phyloP scores from a whole-genome alignment of 2,329 filamentous ascomycete genomes.

The Ophiostoma montium region DNA sequence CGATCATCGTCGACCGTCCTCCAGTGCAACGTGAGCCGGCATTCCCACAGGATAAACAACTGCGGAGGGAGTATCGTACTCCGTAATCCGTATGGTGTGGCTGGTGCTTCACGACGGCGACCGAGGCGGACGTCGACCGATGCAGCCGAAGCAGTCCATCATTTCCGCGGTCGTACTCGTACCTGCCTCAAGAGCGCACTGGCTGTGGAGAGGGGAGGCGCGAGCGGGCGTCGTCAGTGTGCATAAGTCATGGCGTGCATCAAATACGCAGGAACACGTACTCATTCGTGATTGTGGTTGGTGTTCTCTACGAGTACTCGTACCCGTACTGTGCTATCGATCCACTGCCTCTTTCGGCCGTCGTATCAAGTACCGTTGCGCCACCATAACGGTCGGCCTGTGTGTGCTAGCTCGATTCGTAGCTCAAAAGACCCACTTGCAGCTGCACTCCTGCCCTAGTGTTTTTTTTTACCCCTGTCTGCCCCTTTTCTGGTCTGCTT shows the following conservation, averaged over 20 bases:
- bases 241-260: neutral
- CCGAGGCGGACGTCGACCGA: neutral
- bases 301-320: no score
- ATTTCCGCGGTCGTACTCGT: neutral
- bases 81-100: no score
- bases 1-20: no score
- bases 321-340: no score
- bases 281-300: neutral
- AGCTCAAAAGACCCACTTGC: neutral
- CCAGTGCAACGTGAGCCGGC: no score
- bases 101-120: no score
- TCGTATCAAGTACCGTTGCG: neutral
- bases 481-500: neutral
- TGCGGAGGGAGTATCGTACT: no score
- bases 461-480: slow-evolving; percentile 1
- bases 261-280: neutral
- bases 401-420: neutral
- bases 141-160: no score
- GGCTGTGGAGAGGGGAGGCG: neutral
- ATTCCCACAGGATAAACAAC: no score
- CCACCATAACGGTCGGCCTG: neutral
- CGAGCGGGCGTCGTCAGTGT: neutral
- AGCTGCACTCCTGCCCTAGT: neutral
- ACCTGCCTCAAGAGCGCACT: neutral
- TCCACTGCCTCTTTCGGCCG: neutral